Base-by-base conservation (phyloP, 495 filamentous ascomycete genomes). In the Daldinia loculata region DNA sequence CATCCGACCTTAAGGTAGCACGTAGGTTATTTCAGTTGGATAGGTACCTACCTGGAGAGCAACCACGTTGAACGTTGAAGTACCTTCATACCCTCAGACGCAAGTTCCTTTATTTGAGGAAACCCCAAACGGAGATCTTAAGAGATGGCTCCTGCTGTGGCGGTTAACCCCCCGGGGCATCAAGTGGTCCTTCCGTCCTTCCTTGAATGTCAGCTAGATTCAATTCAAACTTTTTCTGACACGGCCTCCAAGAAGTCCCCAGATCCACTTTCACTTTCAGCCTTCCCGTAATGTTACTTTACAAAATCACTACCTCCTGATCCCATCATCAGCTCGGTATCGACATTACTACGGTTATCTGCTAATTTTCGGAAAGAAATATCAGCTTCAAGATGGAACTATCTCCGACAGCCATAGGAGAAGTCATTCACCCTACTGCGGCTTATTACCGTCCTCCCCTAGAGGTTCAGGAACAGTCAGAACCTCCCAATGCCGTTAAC, bases 381-480 rank as follows among this genome's bases (percentile, higher is more conserved):
- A 22, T 24, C 26, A 14, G 36, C 57, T 43, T 45, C 26, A 70
- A 71, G 50, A 85, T 84, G 82, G 81, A 83, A 51, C 77, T 85
- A 48, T 81, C 69, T 56, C 71, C 75, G 17, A 70, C 65, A 57
- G 74, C 83, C 24, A 79, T 85, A 56, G 80, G 80, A 56, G 76
- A 83, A 65, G 79, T 82, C 56, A 79, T 84, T 67, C 83, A 85
- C 59, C 83, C 83, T 45, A 85, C 83, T 14, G 82, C 83, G 24
- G 82, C 80, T 57, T 85, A 83, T 69, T 75, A 69, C 43, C 60
- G 9, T 41, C 17, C 66, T 39, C 9, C 34, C 1, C 36, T 67
- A 4, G 68, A 68, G 61, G 43, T 27, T 29, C 24, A 69, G 22
- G 66, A 69, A 22, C 26, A 17, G 14, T 17, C 17, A 38, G 59